A percentile compares a stretch with the other conserved stretches of the same genome.
Conservation (phyloP, 2,329 filamentous ascomycete species). For the Ramichloridium luteum region DNA sequence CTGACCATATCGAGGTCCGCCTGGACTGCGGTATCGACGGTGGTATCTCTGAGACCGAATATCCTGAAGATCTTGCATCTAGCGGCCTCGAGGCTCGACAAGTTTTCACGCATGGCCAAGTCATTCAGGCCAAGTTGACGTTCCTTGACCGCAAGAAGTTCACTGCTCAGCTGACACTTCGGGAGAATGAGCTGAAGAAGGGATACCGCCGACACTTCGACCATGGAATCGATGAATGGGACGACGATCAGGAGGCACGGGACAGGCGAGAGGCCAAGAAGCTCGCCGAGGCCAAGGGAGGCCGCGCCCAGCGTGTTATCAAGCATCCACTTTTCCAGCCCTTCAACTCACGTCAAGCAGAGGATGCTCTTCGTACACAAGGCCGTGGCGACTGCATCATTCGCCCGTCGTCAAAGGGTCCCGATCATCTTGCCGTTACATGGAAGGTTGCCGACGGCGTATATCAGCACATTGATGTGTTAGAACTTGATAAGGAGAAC, state of each 20-base stretch:
- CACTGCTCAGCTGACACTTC: conserved; percentile 67
- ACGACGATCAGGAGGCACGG: conserved; percentile 49
- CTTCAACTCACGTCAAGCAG: conserved; percentile 83
- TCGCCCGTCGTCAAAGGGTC: conserved; percentile 85
- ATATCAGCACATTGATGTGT: conserved; percentile 95
- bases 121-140: conserved; percentile 73
- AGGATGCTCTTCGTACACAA: conserved; percentile 83
- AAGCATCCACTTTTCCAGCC: conserved; percentile 94
- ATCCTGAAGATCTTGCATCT: conserved; percentile 56
- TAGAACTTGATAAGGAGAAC: conserved; percentile 93
- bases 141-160: conserved; percentile 82
- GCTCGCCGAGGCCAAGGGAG: conserved; percentile 67
- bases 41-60: conserved; percentile 69
- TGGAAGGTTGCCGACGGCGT: conserved; percentile 96
- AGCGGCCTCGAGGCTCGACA: conserved; percentile 39
- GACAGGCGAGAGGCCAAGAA: conserved; percentile 69
- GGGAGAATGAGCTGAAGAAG: conserved; percentile 65
- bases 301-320: conserved; percentile 83
- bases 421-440: conserved; percentile 88
- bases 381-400: conserved; percentile 85
- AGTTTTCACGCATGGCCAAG: conserved; percentile 68
- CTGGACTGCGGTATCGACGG: conserved; percentile 92
- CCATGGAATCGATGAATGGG: conserved; percentile 63
- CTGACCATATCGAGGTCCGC: conserved; percentile 85
- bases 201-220: conserved; percentile 60